Conservation (phyloP, 208 protist species). For the Phytomonas francai region DNA sequence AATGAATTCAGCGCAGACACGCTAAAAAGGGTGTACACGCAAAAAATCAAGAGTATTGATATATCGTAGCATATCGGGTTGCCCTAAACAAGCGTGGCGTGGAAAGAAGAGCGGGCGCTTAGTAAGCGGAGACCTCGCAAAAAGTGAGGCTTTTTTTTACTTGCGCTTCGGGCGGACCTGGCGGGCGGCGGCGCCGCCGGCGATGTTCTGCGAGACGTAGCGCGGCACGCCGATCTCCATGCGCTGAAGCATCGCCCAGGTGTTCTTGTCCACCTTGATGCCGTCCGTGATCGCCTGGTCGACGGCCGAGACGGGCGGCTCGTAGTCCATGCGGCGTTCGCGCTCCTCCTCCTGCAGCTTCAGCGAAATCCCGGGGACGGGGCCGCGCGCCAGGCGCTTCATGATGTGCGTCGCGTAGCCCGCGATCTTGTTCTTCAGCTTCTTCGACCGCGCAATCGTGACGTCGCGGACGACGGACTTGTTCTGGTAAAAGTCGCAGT, state of each 20-base stretch:
- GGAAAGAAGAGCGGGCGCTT: slow-evolving; percentile 94
- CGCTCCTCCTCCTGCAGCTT: slow-evolving; percentile 99
- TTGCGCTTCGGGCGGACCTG: slow-evolving; percentile 17
- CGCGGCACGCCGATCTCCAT: slow-evolving; percentile 80
- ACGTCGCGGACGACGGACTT: slow-evolving; percentile 97
- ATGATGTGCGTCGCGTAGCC: slow-evolving; percentile 99
- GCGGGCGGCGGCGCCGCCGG: slow-evolving; percentile 20
- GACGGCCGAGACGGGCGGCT: slow-evolving; percentile 91
- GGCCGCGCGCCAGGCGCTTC: slow-evolving; percentile 96
- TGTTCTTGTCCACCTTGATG: slow-evolving; percentile 86
- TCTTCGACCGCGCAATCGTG: slow-evolving; percentile 98
- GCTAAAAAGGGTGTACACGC: too few species aligned
- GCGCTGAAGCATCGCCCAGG: slow-evolving; percentile 74
- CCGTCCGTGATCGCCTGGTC: slow-evolving; percentile 83
- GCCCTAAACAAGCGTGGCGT: too few species aligned
- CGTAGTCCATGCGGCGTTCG: slow-evolving; percentile 99
- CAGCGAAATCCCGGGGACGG: slow-evolving; percentile 99
- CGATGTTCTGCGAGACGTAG: slow-evolving; percentile 34
- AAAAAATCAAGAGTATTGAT: too few species aligned
- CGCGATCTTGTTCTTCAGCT: slow-evolving; percentile 99
- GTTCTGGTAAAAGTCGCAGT: slow-evolving; percentile 99
- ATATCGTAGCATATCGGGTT: neutral
- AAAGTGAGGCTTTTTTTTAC: too few species aligned
- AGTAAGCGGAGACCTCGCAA: too few species aligned
- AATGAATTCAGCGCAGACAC: too few species aligned